Percentiles rank a stretch among this genome's conserved stretches.
phyloP scores from a whole-genome alignment of 2,329 filamentous ascomycete genomes.

The Hymenoscyphus infarciens region DNA sequence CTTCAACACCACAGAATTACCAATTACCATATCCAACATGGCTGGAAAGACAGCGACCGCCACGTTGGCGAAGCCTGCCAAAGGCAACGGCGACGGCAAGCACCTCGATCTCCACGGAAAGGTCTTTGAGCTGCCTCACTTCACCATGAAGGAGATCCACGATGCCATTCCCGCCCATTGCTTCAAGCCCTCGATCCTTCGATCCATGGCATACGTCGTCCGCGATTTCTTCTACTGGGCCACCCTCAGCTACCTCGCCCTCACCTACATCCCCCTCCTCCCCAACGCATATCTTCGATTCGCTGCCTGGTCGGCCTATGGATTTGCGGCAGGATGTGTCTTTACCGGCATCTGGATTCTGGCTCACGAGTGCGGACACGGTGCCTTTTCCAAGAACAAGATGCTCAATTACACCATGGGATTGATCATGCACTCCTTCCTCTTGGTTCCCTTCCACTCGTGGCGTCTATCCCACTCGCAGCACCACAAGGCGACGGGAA shows the following conservation, averaged over 20 bases:
- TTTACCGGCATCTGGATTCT: slow-evolving; percentile 70
- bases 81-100: slow-evolving; percentile 41
- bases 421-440: slow-evolving; percentile 61
- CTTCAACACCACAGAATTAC: background rate
- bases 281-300: slow-evolving; percentile 44
- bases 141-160: slow-evolving; percentile 37
- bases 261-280: slow-evolving; percentile 52
- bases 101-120: slow-evolving; percentile 36
- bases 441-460: slow-evolving; percentile 68
- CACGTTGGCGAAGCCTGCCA: background rate
- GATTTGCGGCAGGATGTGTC: slow-evolving; percentile 62
- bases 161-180: slow-evolving; percentile 58
- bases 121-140: slow-evolving; percentile 34
- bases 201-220: slow-evolving; percentile 54
- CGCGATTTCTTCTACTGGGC: slow-evolving; percentile 53
- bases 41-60: slow-evolving; percentile 5
- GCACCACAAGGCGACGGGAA: slow-evolving; percentile 65
- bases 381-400: slow-evolving; percentile 58
- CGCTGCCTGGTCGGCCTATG: slow-evolving; percentile 56
- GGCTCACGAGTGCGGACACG: slow-evolving; percentile 69
- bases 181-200: slow-evolving; percentile 55
- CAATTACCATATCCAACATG: background rate
- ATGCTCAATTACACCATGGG: slow-evolving; percentile 61
- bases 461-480: slow-evolving; percentile 69
- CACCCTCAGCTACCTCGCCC: slow-evolving; percentile 45